Conservation (phyloP, 306 rosid genomes). For the Canavalia gladiata region DNA sequence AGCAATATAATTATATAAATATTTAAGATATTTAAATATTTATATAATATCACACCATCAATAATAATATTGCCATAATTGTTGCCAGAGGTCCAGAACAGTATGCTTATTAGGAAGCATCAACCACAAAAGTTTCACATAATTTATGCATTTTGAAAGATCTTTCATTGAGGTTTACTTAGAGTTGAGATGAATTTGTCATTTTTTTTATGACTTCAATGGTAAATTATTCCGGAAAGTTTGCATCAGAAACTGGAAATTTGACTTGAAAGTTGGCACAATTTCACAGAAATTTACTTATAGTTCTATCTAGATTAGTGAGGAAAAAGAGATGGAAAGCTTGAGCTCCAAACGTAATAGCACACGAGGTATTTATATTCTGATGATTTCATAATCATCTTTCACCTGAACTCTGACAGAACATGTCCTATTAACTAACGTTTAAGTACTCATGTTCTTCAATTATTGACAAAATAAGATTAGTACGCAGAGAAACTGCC, state of each 20-base stretch:
- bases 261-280: slow-evolving; percentile 4
- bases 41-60: slow-evolving; percentile 3
- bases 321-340: neutral
- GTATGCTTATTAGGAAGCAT: neutral
- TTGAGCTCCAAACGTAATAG: slow-evolving; percentile 9
- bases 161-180: slow-evolving; percentile 23
- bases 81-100: neutral
- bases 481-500: slow-evolving; percentile 15
- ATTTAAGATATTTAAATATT: slow-evolving; percentile 27
- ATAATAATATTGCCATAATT: slow-evolving; percentile 24
- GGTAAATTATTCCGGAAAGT: slow-evolving; percentile 9
- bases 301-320: neutral
- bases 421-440: neutral
- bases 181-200: neutral
- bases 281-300: neutral
- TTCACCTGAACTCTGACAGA: neutral
- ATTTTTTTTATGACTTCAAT: slow-evolving; percentile 2
- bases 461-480: neutral
- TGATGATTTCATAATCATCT: slow-evolving; percentile 6
- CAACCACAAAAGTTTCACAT: neutral
- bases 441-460: neutral
- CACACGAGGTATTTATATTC: neutral
- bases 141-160: slow-evolving; percentile 12
- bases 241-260: slow-evolving; percentile 1
- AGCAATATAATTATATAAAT: slow-evolving; percentile 37